Evolutionary conservation across 805 yeast genomes (phyloP), one percentile per base, ranked within the genome.

Genomic region (Candida coquimbonensis): DNA sequence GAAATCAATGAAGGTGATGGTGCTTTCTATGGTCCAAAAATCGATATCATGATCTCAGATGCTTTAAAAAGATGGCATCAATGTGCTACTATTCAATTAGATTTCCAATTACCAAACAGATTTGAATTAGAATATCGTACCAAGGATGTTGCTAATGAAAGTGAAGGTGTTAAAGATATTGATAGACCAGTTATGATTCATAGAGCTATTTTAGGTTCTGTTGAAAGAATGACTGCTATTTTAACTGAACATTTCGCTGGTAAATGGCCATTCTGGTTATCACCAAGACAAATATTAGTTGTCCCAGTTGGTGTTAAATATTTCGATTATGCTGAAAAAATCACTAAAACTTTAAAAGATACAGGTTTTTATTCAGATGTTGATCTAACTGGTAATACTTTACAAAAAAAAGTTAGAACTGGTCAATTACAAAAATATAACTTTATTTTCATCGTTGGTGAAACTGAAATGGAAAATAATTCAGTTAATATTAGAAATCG

Each of bases 191-290:
- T 93, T 46, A 93, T 93, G 98, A 91, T 93, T 63, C 99, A 93
- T 75, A 87, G 99, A 72, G 99, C 99, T 55, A 88, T 93, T 55
- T 78, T 91, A 64, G 99, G 99, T 56, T 87, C 96, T 39, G 95
- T 93, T 50, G 99, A 93, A 77, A 87, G 99, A 77, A 90, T 93
- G 98, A 87, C 96, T 52, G 99, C 97, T 52, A 91, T 93, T 59
- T 80, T 93, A 68, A 90, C 96, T 49, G 99, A 93, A 71, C 99
- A 93, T 73, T 93, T 76, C 71, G 96, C 90, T 64, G 99, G 99
- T 62, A 93, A 89, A 67, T 93, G 99, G 99, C 99, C 99, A 62
- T 87, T 93, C 78, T 93, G 99, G 99, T 77, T 93, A 64, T 90
- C 98, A n/a, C 99, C 99, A 62, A 85, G 99, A 74, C 99, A 93